Evolutionary conservation across 495 filamentous ascomycete genomes (phyloP), one percentile per base, ranked within the genome.

Genomic region (Aspergillus haitiensis): DNA sequence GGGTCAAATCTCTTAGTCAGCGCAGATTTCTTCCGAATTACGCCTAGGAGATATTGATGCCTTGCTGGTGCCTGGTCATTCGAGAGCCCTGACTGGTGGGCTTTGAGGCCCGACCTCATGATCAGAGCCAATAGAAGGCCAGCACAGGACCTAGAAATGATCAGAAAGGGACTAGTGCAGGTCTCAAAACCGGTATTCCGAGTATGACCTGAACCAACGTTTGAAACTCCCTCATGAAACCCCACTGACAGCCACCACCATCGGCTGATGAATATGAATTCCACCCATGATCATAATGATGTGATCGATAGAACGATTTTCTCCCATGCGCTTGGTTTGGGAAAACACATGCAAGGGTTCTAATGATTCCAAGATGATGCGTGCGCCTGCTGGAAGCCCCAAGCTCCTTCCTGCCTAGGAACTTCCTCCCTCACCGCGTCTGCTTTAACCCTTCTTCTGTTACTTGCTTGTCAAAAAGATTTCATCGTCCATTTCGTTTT

Each of bases 11-110:
- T 42, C 9, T 40, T 40, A 40, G 37, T 40, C 37, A 40, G 9
- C 1, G 13, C 8, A 40, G 3, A 3, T 27, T 27, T 27, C 37
- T n/a, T 40, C 37, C 3, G n/a, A 40, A n/a, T 40, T 40, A n/a
- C 21, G 21, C 21, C 37, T n/a, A 40, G 37, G 37, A 11, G n/a
- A 40, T 10, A 3, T 47, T 21, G 44, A 21, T 47, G 44, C 44
- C 44, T 47, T 5, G 44, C 27, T 47, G 44, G 27, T 47, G 44
- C 44, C 44, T 47, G 44, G 5, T 47, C 15, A 47, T 15, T 47
- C 44, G 5, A 18, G 39, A 11, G 39, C 39, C 39, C 5, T 47
- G 44, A 47, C n/a, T 47, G 44, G n/a, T 16, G 37, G 37, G 37
- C 37, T 40, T 8, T 10, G 37, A 40, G 37, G 6, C 37, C 37